These are phyloP conservation scores for Ulmus americana DNA, from an alignment of 331 rosid species.

Conservation along the genomic window DNA sequence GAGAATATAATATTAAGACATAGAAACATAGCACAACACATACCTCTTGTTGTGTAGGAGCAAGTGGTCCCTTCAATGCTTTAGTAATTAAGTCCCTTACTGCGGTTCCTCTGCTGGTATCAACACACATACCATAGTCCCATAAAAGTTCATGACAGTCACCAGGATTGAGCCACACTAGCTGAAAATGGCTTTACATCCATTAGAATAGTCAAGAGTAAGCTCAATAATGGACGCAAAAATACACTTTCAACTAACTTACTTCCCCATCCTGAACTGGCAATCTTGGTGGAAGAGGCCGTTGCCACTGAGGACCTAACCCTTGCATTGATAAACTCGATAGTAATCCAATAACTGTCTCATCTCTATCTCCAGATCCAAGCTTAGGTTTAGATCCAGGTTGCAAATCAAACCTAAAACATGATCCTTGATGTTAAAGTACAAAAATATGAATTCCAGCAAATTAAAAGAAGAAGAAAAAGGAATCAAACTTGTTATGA, in stretches of 20 bases:
- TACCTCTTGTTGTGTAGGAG: constrained; percentile 81
- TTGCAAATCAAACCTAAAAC: constrained; percentile 64
- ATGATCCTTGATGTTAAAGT: constrained; percentile 21
- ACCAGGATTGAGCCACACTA: constrained; percentile 86
- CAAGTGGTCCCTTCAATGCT: constrained; percentile 91
- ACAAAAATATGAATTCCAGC: background rate
- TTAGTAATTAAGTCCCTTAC: constrained; percentile 80
- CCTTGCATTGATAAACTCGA: constrained; percentile 67
- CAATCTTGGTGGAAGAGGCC: constrained; percentile 91
- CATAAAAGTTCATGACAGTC: constrained; percentile 83
- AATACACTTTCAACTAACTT: constrained; percentile 15
- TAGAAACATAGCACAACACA: constrained; percentile 12
- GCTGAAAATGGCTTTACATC: constrained; percentile 50
- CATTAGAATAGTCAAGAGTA: constrained; percentile 28
- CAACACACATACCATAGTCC: constrained; percentile 92
- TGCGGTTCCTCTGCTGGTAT: constrained; percentile 89
- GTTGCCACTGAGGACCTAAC: constrained; percentile 73
- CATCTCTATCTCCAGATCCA: constrained; percentile 87
- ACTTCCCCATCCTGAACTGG: constrained; percentile 85
- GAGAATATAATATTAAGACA: background rate
- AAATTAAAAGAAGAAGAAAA: no score
- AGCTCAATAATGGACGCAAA: constrained; percentile 15
- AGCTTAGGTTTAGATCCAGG: constrained; percentile 61
- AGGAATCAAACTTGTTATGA: background rate
- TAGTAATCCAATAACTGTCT: constrained; percentile 62